A percentile compares a stretch with the other conserved stretches of the same genome.
phyloP scores from a whole-genome alignment of 2,329 filamentous ascomycete species.

The Penicillium sp. region DNA sequence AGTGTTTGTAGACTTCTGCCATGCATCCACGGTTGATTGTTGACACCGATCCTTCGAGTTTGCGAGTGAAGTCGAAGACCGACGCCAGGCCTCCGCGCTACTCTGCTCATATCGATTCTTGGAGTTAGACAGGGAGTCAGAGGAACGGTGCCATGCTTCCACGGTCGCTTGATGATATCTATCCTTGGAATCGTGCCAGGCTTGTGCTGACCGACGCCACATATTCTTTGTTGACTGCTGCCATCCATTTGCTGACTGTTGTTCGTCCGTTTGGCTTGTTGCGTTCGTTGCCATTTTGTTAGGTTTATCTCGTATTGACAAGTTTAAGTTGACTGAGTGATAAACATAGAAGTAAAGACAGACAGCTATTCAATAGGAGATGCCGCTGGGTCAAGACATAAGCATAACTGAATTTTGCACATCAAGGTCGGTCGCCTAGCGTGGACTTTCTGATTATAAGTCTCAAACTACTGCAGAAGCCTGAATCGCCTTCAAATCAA shows the following conservation, averaged over 20 bases:
- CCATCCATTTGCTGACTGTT: slow-evolving; percentile 13
- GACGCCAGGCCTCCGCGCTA: slow-evolving; percentile 2
- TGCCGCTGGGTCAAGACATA: neutral
- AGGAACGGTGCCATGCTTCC: slow-evolving; percentile 8
- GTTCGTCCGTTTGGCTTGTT: slow-evolving; percentile 4
- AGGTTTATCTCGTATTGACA: neutral
- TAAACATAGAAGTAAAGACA: too few relatives aligned
- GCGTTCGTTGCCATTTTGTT: slow-evolving; percentile 12
- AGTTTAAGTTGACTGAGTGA: too few relatives aligned
- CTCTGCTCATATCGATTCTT: neutral
- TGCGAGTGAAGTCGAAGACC: slow-evolving; percentile 4
- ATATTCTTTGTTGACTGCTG: slow-evolving; percentile 20
- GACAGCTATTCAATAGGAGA: neutral
- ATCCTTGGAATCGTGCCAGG: slow-evolving; percentile 15
- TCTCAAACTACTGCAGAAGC: neutral
- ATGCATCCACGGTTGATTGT: slow-evolving; percentile 14
- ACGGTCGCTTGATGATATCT: slow-evolving; percentile 12
- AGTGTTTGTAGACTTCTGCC: slow-evolving; percentile 18
- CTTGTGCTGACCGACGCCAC: slow-evolving; percentile 11
- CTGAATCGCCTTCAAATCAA: neutral
- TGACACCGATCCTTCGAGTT: slow-evolving; percentile 13
- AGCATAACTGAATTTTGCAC: neutral
- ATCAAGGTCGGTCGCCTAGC: neutral
- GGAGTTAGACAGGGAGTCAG: slow-evolving; percentile 3
- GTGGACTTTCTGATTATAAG: neutral